Conservation (phyloP, 768 basidiomycete genomes). For the Mycena indigotica region DNA sequence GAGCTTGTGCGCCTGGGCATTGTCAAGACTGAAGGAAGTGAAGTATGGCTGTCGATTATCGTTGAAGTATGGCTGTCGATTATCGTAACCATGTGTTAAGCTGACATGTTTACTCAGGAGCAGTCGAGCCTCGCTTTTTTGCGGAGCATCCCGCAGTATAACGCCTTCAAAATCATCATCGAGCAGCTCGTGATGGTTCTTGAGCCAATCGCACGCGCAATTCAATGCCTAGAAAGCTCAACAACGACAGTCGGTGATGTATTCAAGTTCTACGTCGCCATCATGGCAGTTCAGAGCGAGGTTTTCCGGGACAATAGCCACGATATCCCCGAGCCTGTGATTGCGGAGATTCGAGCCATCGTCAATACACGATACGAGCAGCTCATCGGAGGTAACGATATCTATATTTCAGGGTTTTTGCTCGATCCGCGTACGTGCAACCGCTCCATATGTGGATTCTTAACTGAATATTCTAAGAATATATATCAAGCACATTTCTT, state of each 20-base stretch:
- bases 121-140: constrained; percentile 5
- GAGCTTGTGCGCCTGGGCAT: neutral
- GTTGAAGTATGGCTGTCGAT: neutral
- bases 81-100: too few species aligned
- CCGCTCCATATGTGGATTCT: neutral
- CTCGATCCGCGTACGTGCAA: constrained; percentile 28
- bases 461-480: too few species aligned
- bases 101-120: neutral
- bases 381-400: constrained; percentile 21
- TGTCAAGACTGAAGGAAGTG: neutral
- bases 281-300: constrained; percentile 9
- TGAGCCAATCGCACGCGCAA: constrained; percentile 24
- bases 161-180: constrained; percentile 9
- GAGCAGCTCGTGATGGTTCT: constrained; percentile 5
- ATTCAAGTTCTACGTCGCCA: constrained; percentile 30
- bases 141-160: neutral
- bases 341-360: constrained; percentile 13
- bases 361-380: constrained; percentile 25
- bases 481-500: too few species aligned
- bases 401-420: constrained; percentile 27
- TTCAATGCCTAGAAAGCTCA: constrained; percentile 27
- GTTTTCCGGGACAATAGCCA: constrained; percentile 11
- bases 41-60: neutral
- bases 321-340: neutral
- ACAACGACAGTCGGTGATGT: constrained; percentile 26